Base-by-base conservation (phyloP, 352 stramenopile species). In the Thraustochytrium sp. region DNA sequence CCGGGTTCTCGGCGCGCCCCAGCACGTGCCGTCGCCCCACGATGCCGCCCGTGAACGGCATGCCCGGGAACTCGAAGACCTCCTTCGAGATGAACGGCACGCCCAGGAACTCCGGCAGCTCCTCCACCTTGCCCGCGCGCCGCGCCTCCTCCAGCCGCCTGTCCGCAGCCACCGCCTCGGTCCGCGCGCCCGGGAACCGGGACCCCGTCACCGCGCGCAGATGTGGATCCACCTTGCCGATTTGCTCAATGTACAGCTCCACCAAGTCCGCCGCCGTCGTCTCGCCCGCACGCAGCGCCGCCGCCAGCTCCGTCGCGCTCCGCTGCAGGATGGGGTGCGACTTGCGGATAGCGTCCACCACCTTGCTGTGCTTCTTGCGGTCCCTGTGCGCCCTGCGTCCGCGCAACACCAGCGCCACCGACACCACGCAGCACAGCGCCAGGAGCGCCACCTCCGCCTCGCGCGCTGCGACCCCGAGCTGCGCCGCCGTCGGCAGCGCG, bases 11-110 rank as follows among this genome's bases (percentile, higher is more conserved):
- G n/a, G 18, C n/a, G 18, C 34, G 18, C 8, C 75, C 75, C 11
- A 38, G 8, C n/a, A 36, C 34, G 11, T 84, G 13, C 18, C 61
- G 55, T 36, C 61, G 56, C 1, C 61, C 61, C 21, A 83, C 26
- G 18, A 84, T 38, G 21, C 75, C 75, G 8, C 34, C 75, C 18
- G 54, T 84, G 34, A 62, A 84, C 2, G 55, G 55, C n/a, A 84
- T 48, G 11, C 59, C 75, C 3, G 75, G 75, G 37, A 62, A 76
- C 75, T 84, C 75, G 31, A 40, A 62, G 23, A 80, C 59, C 59
- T 85, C 82, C 36, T 85, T 85, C 5, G 64, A 18, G 37, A 42
- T 85, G 63, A 23, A 86, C 18, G 82, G 82, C 11, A 86, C 83
- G 38, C 83, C 83, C 4, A 84, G 42, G n/a, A 86, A 46, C 0